phyloP scores from a whole-genome alignment of 305 asterid genomes.

The Ajuga reptans region DNA sequence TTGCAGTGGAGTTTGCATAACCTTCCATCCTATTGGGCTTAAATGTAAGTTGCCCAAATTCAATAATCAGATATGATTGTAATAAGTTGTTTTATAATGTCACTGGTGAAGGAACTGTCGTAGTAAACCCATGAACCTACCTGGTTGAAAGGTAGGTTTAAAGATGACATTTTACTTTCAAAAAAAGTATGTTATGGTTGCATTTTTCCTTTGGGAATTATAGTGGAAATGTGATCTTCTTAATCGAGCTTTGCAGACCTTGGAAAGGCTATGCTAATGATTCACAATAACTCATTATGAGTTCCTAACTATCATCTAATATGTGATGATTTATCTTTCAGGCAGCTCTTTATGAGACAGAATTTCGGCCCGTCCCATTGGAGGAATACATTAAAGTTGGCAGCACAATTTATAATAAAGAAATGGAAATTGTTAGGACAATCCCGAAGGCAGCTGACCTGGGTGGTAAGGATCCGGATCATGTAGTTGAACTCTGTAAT shows the following conservation, averaged over 20 bases:
- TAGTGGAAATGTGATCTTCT: background rate
- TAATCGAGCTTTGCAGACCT: constrained; percentile 2
- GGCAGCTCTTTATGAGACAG: constrained; percentile 96
- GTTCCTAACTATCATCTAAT: constrained; percentile 11
- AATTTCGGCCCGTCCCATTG: constrained; percentile 96
- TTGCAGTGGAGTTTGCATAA: background rate
- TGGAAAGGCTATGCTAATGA: background rate
- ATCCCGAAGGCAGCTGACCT: constrained; percentile 65
- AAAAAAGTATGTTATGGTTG: background rate
- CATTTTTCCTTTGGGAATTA: background rate
- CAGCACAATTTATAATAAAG: constrained; percentile 62
- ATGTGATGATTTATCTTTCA: constrained; percentile 27
- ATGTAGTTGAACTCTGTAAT: constrained; percentile 87
- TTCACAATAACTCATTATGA: background rate
- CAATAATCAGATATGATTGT: background rate
- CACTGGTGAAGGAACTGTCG: too few species aligned
- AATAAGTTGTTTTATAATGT: background rate
- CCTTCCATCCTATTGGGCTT: background rate
- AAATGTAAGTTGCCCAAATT: background rate
- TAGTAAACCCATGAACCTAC: background rate
- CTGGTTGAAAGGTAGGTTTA: background rate
- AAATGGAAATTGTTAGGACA: constrained; percentile 71
- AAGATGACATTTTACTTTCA: background rate
- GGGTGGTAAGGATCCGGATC: constrained; percentile 98
- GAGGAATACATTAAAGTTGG: constrained; percentile 93